Evolutionary conservation across 257 asterid genomes (phyloP).

Genomic region (Galeopsis tetrahit): DNA sequence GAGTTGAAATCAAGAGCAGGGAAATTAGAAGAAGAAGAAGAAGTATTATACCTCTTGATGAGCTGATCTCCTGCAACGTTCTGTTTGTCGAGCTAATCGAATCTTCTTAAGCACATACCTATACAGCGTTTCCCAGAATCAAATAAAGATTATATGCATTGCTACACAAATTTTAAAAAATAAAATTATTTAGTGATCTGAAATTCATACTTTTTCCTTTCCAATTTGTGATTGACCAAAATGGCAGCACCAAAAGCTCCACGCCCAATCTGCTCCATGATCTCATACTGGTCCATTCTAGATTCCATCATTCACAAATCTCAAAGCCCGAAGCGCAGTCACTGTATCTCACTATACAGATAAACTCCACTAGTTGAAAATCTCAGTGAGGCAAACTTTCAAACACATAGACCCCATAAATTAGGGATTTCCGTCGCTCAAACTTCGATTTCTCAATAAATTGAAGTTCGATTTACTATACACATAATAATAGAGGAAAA

Average conservation of each 20-base stretch:
- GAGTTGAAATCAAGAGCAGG: slow-evolving; percentile 26
- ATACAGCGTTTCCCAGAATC: slow-evolving; percentile 32
- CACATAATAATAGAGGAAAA: slow-evolving; percentile 20
- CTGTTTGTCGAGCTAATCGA: slow-evolving; percentile 95
- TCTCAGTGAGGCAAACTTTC: slow-evolving; percentile 29
- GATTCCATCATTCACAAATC: slow-evolving; percentile 69
- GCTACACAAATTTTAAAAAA: slow-evolving; percentile 24
- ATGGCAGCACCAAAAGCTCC: slow-evolving; percentile 99
- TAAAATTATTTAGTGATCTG: not conserved
- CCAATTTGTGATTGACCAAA: slow-evolving; percentile 90
- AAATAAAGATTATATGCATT: slow-evolving; percentile 26
- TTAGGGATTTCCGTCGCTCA: slow-evolving; percentile 19
- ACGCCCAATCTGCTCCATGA: slow-evolving; percentile 99
- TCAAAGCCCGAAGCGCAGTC: slow-evolving; percentile 31
- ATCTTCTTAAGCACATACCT: slow-evolving; percentile 99
- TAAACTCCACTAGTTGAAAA: slow-evolving; percentile 16
- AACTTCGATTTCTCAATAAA: slow-evolving; percentile 25
- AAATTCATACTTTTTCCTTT: slow-evolving; percentile 71
- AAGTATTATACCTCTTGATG: slow-evolving; percentile 78
- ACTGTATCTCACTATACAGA: slow-evolving; percentile 22
- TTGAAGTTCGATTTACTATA: slow-evolving; percentile 32
- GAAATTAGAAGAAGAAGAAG: slow-evolving; percentile 19
- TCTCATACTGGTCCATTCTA: slow-evolving; percentile 96
- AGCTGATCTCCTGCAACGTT: slow-evolving; percentile 99
- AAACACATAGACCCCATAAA: slow-evolving; percentile 5